These are phyloP conservation scores for Colletotrichum camelliae DNA, from an alignment of 2,329 filamentous ascomycete genomes.

Conservation along the genomic window DNA sequence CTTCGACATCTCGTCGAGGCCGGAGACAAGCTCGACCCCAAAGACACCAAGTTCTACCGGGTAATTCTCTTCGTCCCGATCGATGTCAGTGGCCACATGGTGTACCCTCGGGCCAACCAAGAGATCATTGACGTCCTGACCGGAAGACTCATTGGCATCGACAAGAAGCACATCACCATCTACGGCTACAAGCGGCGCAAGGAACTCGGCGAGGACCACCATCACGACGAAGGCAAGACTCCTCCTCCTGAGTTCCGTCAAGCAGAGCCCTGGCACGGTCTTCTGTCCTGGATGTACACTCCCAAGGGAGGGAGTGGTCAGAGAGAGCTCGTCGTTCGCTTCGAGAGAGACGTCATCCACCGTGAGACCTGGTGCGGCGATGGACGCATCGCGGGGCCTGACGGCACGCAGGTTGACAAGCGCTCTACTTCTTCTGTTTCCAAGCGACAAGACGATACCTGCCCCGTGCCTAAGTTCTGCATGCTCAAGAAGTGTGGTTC, in stretches of 20 bases:
- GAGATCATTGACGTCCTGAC: not conserved
- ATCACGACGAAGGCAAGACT: not conserved
- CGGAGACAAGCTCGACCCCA: not conserved
- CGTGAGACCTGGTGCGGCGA: slow-evolving; percentile 14
- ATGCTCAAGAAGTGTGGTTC: not conserved
- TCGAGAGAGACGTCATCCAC: slow-evolving; percentile 31
- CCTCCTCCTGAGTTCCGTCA: not conserved
- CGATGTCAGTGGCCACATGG: not conserved
- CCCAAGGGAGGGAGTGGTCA: not conserved
- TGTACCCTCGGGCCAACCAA: not conserved
- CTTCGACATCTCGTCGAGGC: not conserved
- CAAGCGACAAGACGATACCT: not conserved
- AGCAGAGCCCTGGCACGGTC: slow-evolving; percentile 3
- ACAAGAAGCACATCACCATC: not conserved
- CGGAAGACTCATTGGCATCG: not conserved
- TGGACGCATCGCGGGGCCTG: not conserved
- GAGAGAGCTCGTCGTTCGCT: slow-evolving; percentile 12
- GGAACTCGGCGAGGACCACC: not conserved
- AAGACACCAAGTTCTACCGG: not conserved
- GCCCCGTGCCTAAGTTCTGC: not conserved
- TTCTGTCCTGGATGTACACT: slow-evolving; percentile 16
- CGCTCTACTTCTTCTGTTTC: not conserved
- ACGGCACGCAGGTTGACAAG: not conserved
- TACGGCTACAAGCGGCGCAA: not conserved
- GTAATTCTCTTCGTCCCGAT: slow-evolving; percentile 4